Evolutionary conservation across 2,329 filamentous ascomycete species (phyloP).

Genomic region (Alternaria gaisen): DNA sequence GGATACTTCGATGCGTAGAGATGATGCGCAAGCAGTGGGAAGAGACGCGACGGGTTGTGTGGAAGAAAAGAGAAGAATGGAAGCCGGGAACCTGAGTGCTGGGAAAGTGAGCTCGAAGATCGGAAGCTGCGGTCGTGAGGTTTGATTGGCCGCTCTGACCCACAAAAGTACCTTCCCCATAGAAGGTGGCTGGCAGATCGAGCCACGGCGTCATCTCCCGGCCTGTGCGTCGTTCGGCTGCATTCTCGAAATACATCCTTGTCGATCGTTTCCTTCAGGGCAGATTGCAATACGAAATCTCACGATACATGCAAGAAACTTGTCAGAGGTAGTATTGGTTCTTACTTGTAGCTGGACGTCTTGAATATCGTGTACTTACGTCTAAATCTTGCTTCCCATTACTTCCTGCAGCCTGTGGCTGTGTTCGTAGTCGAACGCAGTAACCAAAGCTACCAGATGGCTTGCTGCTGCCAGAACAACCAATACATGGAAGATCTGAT

Average conservation of each 20-base stretch:
- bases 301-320: not conserved
- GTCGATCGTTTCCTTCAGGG: constrained; percentile 2
- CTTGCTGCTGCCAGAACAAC: constrained; percentile 83
- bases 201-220: constrained; percentile 39
- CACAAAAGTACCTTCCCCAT: constrained; percentile 1
- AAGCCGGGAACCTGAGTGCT: constrained; percentile 26
- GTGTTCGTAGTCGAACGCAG: constrained; percentile 88
- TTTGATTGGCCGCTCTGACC: constrained; percentile 35
- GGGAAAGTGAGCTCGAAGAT: constrained; percentile 38
- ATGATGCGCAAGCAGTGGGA: constrained; percentile 35
- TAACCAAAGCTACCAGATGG: constrained; percentile 82
- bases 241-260: constrained; percentile 13
- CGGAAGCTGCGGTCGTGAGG: constrained; percentile 39
- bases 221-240: constrained; percentile 17
- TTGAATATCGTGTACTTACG: not conserved
- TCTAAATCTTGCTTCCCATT: constrained; percentile 1
- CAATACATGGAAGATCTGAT: constrained; percentile 94
- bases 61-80: constrained; percentile 31
- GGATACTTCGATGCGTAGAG: constrained; percentile 24
- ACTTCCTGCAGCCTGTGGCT: constrained; percentile 44
- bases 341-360: not conserved
- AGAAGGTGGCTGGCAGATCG: constrained; percentile 30
- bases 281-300: not conserved
- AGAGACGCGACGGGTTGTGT: constrained; percentile 29
- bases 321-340: not conserved